Evolutionary conservation across 306 rosid species (phyloP).

Genomic region (Benincasa hispida): DNA sequence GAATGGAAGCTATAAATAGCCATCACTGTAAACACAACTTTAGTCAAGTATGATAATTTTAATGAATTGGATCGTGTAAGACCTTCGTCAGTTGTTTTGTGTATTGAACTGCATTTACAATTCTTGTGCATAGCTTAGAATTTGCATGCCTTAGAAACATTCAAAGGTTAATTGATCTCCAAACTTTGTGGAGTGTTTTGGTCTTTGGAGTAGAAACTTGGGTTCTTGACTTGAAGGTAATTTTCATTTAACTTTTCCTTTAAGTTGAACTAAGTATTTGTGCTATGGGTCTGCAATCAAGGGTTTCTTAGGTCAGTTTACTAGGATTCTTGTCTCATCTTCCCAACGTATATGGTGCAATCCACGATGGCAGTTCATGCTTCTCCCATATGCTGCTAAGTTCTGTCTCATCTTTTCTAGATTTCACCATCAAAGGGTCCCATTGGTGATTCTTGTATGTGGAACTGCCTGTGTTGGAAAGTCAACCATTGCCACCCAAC

Average conservation of each 20-base stretch:
- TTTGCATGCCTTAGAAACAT: background rate
- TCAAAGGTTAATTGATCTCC: background rate
- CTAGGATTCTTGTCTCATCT: background rate
- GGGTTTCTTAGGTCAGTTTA: background rate
- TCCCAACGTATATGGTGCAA: background rate
- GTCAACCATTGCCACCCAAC: slow-evolving; percentile 96
- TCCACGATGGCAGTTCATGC: background rate
- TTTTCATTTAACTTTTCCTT: background rate
- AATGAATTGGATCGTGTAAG: background rate
- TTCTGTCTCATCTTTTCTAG: slow-evolving; percentile 26
- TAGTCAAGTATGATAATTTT: background rate
- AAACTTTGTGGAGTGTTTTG: background rate
- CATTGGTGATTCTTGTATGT: slow-evolving; percentile 88
- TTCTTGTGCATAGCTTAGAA: background rate
- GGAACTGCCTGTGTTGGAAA: slow-evolving; percentile 98
- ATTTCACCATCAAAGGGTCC: slow-evolving; percentile 96
- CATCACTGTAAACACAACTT: background rate
- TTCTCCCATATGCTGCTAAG: background rate
- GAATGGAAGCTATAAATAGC: background rate
- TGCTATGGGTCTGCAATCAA: background rate
- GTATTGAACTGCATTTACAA: background rate
- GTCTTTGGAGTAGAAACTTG: background rate
- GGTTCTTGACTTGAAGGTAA: background rate
- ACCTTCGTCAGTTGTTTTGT: background rate
- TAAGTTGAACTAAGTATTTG: background rate